Base-by-base conservation (phyloP, 2,329 filamentous ascomycete species). In the Xylaria sp. region DNA sequence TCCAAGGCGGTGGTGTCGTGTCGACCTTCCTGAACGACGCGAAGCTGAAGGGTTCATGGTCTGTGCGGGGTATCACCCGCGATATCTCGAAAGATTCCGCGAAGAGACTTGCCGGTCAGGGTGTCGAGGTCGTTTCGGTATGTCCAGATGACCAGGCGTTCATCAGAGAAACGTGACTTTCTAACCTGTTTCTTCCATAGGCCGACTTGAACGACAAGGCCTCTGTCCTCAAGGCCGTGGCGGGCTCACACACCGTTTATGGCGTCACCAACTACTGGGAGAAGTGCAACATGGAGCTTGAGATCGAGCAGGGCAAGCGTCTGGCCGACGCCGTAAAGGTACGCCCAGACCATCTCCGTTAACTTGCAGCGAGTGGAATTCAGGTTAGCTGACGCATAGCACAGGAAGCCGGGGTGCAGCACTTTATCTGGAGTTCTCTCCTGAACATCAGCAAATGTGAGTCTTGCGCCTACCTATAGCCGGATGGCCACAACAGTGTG, bases 1-100 rank as follows among this genome's bases (percentile, higher is more conserved):
- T 79, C 52, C 84, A 87, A 70, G 84, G 84, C 43, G 78, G 80
- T 56, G 81, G 79, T 9, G 75, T 86, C 42, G 76, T 82, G 50
- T 19, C 69, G 74, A 62, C 68, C 7, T 71, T 72, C 54, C 62
- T 71, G 20, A 59, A 61, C 26, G 68, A 72, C 45, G 50, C 77
- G 0, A 69, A 75, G 42, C 69, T 80, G 0, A 72, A 72, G n/a
- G 69, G 74, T 40, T 67, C 75, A 44, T 85, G 77, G 71, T 66
- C 70, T 2, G 70, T 87, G 38, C 78, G 83, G 22, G 83, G 74
- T 42, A 72, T 86, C 21, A 83, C 82, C 2, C 79, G 83, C 40
- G 71, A 82, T 50, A 54, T 69, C 1, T 64, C 67, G 16, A 76
- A 74, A 40, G 59, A 74, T 0, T 70, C 70, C 2, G 74, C 80